A percentile compares a stretch with the other conserved stretches of the same genome.
Conservation (phyloP, 2,329 filamentous ascomycete species). For the Claviceps capensis region DNA sequence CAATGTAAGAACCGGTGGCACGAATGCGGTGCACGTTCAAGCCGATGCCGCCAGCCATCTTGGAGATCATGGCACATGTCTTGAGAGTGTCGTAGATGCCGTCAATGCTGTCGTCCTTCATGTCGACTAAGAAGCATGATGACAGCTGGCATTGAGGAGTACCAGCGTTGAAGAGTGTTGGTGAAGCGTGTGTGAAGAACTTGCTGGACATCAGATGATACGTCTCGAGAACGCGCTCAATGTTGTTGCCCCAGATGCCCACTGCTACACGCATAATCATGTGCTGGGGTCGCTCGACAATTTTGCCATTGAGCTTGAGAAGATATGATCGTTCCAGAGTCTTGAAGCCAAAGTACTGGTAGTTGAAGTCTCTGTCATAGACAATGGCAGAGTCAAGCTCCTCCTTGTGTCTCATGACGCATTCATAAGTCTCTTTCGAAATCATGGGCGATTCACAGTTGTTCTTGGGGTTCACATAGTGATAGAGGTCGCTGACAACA, state of each 20-base stretch:
- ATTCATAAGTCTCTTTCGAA: conserved; percentile 77
- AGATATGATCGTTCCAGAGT: conserved; percentile 96
- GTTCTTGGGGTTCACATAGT: conserved; percentile 95
- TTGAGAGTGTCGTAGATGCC: conserved; percentile 99
- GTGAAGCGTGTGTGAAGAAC: conserved; percentile 95
- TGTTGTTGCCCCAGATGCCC: conserved; percentile 87
- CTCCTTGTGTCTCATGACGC: conserved; percentile 88
- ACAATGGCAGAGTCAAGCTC: conserved; percentile 98
- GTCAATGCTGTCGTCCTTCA: conserved; percentile 99
- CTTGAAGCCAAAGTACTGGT: conserved; percentile 99
- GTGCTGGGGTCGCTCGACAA: conserved; percentile 94
- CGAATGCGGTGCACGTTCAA: conserved; percentile 94
- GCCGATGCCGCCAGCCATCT: conserved; percentile 96
- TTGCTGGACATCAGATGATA: conserved; percentile 99
- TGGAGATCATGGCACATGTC: conserved; percentile 99
- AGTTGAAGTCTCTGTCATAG: conserved; percentile 99
- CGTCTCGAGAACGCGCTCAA: conserved; percentile 90
- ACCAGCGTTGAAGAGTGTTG: conserved; percentile 94
- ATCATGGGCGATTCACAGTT: conserved; percentile 81
- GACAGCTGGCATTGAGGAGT: conserved; percentile 90
- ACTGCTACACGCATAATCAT: conserved; percentile 99
- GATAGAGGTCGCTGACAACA: conserved; percentile 82
- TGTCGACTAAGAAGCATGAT: conserved; percentile 97
- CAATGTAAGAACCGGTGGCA: conserved; percentile 95
- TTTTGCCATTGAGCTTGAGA: conserved; percentile 86